Evolutionary conservation across 805 yeast genomes (phyloP).

Genomic region (Starmera dryadoides): DNA sequence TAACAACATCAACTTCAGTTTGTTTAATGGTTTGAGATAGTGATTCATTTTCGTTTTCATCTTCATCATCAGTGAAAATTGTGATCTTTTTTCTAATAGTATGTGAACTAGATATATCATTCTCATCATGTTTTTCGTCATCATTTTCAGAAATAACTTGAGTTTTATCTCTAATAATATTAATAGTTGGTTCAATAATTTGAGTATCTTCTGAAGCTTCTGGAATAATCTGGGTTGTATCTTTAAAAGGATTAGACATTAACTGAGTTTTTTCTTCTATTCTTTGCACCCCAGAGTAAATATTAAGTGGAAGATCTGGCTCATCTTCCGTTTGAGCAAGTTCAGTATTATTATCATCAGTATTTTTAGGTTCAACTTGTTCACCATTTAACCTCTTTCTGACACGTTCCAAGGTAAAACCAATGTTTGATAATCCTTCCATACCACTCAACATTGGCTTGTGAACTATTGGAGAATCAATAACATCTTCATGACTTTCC

Average conservation of each 20-base stretch:
- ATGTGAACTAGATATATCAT: neutral
- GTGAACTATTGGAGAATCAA: too few relatives aligned
- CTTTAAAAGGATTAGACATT: too few relatives aligned
- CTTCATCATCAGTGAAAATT: conserved; percentile 1
- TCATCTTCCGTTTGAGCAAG: too few relatives aligned
- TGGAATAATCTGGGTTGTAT: neutral
- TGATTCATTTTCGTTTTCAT: neutral
- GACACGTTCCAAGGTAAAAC: conserved; percentile 3
- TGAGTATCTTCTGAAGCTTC: neutral
- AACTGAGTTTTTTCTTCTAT: too few relatives aligned
- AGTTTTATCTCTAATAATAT: neutral
- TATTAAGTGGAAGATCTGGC: too few relatives aligned
- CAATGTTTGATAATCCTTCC: neutral
- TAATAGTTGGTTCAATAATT: neutral
- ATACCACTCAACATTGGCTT: neutral
- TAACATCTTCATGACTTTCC: neutral
- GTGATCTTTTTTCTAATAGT: neutral
- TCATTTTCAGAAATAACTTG: neutral
- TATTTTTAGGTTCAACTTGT: neutral
- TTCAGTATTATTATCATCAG: neutral
- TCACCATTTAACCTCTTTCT: conserved; percentile 6
- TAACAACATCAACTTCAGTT: neutral
- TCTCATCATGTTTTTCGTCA: neutral
- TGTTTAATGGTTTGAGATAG: neutral
- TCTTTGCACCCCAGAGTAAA: too few relatives aligned